Evolutionary conservation across 805 yeast species (phyloP), one percentile per base, ranked within the genome.

Genomic region (Saturnispora bothae): DNA sequence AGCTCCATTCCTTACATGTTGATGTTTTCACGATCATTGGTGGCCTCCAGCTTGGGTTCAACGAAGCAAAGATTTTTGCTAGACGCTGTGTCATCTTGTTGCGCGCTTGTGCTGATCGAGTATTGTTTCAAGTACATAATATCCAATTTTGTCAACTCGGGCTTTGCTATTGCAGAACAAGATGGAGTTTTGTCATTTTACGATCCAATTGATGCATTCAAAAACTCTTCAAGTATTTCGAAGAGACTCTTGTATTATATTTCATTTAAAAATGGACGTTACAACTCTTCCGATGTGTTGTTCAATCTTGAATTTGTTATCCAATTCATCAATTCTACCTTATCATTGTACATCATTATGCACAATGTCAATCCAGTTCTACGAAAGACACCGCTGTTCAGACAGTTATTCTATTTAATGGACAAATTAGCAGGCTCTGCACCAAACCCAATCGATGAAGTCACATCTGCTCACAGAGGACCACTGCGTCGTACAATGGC

Each of bases 1-100:
- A 44, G 47, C 3, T n/a, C 48, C 3, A 44, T 54, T 10, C 54
- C 52, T 26, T 57, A 51, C 30, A 36, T 50, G 3, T 49, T 52
- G 29, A 23, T 59, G 9, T 42, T 58, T 25, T 56, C 63, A 5
- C 60, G 59, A 42, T 54, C 63, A 0, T 46, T 56, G 28, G 46
- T 61, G n/a, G 63, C 63, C 1, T 50, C 62, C 12, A 56, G 47
- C 19, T 31, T 61, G 17, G 56, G 61, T 0, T 56, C 63, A 1
- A 45, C 56, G 5, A 50, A 45, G 34, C 45, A 51, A 33, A 44
- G 56, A 34, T 49, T 51, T 25, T 37, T 51, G 4, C 25, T 49
- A 7, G 60, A 59, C 46, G 59, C 64, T 4, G 15, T 59, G 2
- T 21, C 50, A 3, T 46, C 62, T 4, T 34, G 52, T 19, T 12